phyloP scores from a whole-genome alignment of 441 rosid genomes.

The Eruca vesicaria region DNA sequence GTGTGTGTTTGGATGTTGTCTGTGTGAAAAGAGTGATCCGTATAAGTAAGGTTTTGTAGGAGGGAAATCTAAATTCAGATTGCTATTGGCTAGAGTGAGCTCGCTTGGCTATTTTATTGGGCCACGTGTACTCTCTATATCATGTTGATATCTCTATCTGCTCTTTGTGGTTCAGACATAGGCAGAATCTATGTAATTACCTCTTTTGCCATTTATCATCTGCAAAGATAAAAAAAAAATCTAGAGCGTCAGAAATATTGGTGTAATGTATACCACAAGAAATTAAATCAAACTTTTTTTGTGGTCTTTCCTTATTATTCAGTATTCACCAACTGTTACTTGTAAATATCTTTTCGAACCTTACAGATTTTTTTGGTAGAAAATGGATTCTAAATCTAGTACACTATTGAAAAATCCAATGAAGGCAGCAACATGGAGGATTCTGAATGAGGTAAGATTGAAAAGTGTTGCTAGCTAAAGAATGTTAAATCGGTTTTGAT shows the following conservation, averaged over 20 bases:
- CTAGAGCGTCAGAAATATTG: background rate
- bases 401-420: background rate
- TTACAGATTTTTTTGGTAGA: background rate
- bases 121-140: slow-evolving; percentile 65
- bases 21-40: slow-evolving; percentile 7
- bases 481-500: too few species aligned
- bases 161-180: slow-evolving; percentile 35
- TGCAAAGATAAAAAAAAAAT: background rate
- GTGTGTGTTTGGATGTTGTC: background rate
- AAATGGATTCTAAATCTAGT: background rate
- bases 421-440: background rate
- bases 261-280: background rate
- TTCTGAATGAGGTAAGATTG: background rate
- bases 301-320: background rate
- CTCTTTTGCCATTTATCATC: slow-evolving; percentile 23
- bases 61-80: slow-evolving; percentile 56
- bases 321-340: background rate
- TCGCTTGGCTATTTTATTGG: slow-evolving; percentile 44
- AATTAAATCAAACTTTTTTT: background rate
- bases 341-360: background rate
- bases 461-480: background rate
- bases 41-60: slow-evolving; percentile 22
- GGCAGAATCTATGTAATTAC: slow-evolving; percentile 12
- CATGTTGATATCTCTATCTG: slow-evolving; percentile 41
- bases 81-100: slow-evolving; percentile 53